phyloP scores from a whole-genome alignment of 169 alveolate species.

The Plasmodium berghei region DNA sequence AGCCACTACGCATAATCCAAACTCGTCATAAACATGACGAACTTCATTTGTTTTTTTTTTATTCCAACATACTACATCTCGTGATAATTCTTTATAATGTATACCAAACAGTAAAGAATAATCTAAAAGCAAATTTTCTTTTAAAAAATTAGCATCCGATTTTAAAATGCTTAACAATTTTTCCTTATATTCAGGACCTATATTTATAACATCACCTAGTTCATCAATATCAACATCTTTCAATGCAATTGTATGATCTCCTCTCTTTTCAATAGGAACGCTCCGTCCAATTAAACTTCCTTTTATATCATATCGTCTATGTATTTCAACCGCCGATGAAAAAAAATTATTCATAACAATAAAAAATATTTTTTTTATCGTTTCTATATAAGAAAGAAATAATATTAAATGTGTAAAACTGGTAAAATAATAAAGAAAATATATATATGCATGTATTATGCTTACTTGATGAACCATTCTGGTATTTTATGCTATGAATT shows the following conservation, averaged over 20 bases:
- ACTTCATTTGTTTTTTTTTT: conserved; percentile 43
- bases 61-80: conserved; percentile 81
- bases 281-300: conserved; percentile 94
- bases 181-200: conserved; percentile 82
- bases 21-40: conserved; percentile 24
- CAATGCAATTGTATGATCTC: conserved; percentile 91
- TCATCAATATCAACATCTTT: conserved; percentile 91
- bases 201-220: conserved; percentile 82
- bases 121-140: conserved; percentile 89
- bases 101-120: conserved; percentile 94
- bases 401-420: background rate
- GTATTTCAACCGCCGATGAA: conserved; percentile 93
- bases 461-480: conserved; percentile 20
- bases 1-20: conserved; percentile 45
- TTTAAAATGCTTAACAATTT: conserved; percentile 84
- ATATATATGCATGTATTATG: background rate
- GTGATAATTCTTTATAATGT: conserved; percentile 81
- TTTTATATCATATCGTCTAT: conserved; percentile 92
- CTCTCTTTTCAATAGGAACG: conserved; percentile 85
- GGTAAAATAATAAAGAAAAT: background rate
- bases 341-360: conserved; percentile 97
- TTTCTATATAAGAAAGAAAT: conserved; percentile 27
- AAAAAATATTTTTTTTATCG: conserved; percentile 88
- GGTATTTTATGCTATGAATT: conserved; percentile 90
- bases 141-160: conserved; percentile 88